phyloP scores from a whole-genome alignment of 345 rosid genomes.

The Corymbia maculata region DNA sequence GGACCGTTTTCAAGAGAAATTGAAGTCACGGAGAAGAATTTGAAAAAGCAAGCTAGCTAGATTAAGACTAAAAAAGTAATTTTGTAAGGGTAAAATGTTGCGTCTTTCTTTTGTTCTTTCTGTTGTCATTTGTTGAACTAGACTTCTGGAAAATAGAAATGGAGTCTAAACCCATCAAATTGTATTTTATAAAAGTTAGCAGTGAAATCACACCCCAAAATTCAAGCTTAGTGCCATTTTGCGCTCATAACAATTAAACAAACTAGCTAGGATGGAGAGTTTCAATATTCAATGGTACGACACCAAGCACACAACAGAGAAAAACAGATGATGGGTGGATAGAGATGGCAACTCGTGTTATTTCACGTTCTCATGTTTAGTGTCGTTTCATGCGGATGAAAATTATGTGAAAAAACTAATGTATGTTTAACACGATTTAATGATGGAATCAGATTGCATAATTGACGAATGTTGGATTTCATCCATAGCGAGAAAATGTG shows the following conservation, averaged over 20 bases:
- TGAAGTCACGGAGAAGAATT: not conserved
- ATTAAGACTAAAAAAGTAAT: too few relatives aligned
- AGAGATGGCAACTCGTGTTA: too few relatives aligned
- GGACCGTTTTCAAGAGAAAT: too few relatives aligned
- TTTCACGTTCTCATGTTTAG: not conserved
- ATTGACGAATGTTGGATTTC: not conserved
- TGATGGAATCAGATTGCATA: not conserved
- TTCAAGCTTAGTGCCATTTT: not conserved
- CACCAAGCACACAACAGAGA: not conserved
- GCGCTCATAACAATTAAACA: too few relatives aligned
- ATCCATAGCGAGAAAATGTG: not conserved
- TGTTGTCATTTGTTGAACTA: too few relatives aligned
- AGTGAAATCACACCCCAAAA: not conserved
- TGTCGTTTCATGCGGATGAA: not conserved
- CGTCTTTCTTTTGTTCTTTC: too few relatives aligned
- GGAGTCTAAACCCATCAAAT: too few relatives aligned
- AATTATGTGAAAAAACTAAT: not conserved
- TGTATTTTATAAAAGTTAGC: not conserved
- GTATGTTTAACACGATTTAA: not conserved
- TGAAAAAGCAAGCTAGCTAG: too few relatives aligned
- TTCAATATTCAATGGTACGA: not conserved
- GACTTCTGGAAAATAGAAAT: too few relatives aligned
- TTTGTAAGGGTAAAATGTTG: too few relatives aligned
- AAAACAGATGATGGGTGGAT: too few relatives aligned
- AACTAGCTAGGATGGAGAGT: too few relatives aligned